Conservation (phyloP, 2,329 filamentous ascomycete genomes). For the Neopestalotiopsis sp. region DNA sequence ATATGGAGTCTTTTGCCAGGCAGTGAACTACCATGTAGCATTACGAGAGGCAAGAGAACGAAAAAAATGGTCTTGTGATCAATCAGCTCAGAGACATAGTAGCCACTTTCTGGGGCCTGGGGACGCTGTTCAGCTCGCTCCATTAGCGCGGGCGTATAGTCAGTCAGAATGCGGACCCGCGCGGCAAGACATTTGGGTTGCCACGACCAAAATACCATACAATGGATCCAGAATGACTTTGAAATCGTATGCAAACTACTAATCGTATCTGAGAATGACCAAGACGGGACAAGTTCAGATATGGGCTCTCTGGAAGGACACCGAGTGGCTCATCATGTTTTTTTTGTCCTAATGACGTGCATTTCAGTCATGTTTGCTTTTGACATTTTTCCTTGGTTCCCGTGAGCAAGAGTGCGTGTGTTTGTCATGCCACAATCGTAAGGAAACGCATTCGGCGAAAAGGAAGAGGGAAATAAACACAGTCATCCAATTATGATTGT, state of each 20-base stretch:
- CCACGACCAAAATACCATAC: background rate
- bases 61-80: background rate
- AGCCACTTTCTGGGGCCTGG: background rate
- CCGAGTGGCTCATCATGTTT: background rate
- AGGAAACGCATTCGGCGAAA: conserved; percentile 6
- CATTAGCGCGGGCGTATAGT: background rate
- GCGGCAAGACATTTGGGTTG: background rate
- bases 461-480: background rate
- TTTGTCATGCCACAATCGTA: conserved; percentile 20
- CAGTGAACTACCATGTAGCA: too few relatives aligned
- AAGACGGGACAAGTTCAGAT: background rate
- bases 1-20: background rate
- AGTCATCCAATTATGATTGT: background rate
- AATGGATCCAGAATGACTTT: background rate
- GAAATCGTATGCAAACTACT: background rate
- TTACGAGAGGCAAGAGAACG: too few relatives aligned
- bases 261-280: background rate
- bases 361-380: background rate
- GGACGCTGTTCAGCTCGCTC: background rate
- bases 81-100: background rate
- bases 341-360: background rate
- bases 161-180: background rate
- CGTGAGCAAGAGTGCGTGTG: background rate
- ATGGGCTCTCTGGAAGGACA: background rate
- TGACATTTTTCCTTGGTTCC: background rate